phyloP scores from a whole-genome alignment of 192 early-diverging fungal genomes.

The Backusella mclennaniae region DNA sequence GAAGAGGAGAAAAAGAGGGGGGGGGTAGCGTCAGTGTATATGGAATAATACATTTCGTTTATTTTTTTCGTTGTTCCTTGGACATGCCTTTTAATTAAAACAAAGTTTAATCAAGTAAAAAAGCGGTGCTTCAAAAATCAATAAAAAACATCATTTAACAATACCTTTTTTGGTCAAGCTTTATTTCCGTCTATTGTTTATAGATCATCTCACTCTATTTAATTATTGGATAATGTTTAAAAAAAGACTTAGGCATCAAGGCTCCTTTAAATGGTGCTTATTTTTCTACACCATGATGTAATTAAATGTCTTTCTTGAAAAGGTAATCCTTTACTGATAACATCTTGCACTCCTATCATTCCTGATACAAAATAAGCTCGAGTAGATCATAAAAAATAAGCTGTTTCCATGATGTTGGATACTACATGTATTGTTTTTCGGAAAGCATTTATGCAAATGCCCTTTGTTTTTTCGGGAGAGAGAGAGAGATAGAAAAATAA shows the following conservation, averaged over 20 bases:
- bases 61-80: background rate
- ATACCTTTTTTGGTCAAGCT: slow-evolving; percentile 3
- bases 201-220: background rate
- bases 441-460: background rate
- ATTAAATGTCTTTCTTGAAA: background rate
- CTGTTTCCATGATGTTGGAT: background rate
- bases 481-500: background rate
- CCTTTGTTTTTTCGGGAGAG: background rate
- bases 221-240: background rate
- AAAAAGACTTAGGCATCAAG: background rate
- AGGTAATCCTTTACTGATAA: too few relatives aligned
- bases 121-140: background rate
- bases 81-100: background rate
- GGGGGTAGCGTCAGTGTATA: background rate
- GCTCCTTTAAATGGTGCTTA: background rate
- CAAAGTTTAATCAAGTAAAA: background rate
- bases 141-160: background rate
- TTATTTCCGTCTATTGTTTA: background rate
- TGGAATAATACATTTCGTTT: background rate
- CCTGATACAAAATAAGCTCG: background rate
- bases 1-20: background rate
- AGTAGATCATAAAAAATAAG: background rate
- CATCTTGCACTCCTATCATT: background rate
- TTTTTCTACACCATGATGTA: background rate
- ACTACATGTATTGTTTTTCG: background rate